These are phyloP conservation scores for Alternaria dauci DNA, from an alignment of 2,329 filamentous ascomycete species.

Conservation along the genomic window DNA sequence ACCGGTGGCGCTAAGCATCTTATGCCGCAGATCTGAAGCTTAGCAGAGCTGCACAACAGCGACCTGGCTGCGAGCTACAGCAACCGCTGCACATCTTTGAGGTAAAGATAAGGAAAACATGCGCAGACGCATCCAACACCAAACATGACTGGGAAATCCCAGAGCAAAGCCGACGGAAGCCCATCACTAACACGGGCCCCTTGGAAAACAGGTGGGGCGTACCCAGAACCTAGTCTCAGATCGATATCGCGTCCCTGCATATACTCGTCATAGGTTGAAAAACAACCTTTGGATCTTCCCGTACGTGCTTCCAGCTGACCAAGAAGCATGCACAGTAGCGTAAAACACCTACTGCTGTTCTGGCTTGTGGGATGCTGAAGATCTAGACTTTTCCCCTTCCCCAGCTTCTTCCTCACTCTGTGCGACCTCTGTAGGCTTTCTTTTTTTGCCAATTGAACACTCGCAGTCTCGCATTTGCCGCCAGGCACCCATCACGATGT, in stretches of 20 bases:
- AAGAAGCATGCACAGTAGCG: conserved; percentile 17
- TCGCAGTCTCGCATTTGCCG: background rate
- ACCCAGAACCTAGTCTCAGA: conserved; percentile 19
- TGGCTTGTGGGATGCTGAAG: background rate
- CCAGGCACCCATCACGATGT: conserved; percentile 11
- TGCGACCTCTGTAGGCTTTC: background rate
- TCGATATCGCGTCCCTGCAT: conserved; percentile 24
- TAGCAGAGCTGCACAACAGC: conserved; percentile 1
- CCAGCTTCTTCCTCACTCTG: background rate
- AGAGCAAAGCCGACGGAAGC: background rate
- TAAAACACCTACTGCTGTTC: conserved; percentile 9
- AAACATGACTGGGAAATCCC: background rate
- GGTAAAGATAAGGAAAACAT: background rate
- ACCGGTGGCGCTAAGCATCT: conserved; percentile 13
- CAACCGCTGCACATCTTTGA: background rate
- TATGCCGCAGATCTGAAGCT: conserved; percentile 14
- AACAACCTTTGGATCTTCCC: conserved; percentile 6
- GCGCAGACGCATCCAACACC: background rate
- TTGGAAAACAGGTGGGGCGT: conserved; percentile 17
- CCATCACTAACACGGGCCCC: background rate
- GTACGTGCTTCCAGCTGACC: conserved; percentile 20
- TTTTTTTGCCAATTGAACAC: background rate
- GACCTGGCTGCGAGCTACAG: background rate
- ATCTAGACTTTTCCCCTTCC: background rate
- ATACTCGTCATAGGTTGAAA: conserved; percentile 27